Evolutionary conservation across 2,329 filamentous ascomycete species (phyloP).

Genomic region (Diaporthe citriasiana): DNA sequence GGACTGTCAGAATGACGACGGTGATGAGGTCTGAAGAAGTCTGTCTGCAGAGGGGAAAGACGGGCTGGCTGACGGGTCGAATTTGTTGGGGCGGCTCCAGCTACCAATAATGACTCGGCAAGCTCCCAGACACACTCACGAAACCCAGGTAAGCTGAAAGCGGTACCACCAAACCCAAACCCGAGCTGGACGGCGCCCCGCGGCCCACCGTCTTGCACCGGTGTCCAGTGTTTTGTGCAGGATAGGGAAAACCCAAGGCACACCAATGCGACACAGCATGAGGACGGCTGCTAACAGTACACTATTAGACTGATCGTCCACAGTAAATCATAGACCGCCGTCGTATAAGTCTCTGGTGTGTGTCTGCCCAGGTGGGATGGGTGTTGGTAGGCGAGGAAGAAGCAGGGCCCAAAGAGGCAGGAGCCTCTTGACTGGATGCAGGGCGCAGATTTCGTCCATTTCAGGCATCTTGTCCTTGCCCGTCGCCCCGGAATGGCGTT

Average conservation of each 20-base stretch:
- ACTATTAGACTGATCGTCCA: too few relatives aligned
- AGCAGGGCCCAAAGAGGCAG: background rate
- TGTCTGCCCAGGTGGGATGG: background rate
- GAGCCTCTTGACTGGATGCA: constrained; percentile 22
- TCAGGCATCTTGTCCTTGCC: constrained; percentile 17
- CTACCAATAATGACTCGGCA: constrained; percentile 27
- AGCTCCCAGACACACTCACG: background rate
- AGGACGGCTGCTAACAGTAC: too few relatives aligned
- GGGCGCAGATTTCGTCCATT: constrained; percentile 25
- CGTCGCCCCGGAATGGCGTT: background rate
- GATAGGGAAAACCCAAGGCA: too few relatives aligned
- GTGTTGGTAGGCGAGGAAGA: background rate
- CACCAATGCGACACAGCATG: background rate
- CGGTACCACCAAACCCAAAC: background rate
- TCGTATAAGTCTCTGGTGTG: background rate
- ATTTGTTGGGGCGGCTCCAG: constrained; percentile 19
- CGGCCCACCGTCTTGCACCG: constrained; percentile 15
- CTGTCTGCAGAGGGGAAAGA: background rate
- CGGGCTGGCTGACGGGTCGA: background rate
- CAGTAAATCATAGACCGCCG: background rate
- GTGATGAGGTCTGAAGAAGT: background rate
- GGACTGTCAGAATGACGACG: background rate
- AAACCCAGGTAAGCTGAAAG: background rate
- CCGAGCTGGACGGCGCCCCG: constrained; percentile 5
- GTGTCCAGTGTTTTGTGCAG: background rate